Evolutionary conservation across 352 stramenopile species (phyloP).

Genomic region (Phytophthora melonis): DNA sequence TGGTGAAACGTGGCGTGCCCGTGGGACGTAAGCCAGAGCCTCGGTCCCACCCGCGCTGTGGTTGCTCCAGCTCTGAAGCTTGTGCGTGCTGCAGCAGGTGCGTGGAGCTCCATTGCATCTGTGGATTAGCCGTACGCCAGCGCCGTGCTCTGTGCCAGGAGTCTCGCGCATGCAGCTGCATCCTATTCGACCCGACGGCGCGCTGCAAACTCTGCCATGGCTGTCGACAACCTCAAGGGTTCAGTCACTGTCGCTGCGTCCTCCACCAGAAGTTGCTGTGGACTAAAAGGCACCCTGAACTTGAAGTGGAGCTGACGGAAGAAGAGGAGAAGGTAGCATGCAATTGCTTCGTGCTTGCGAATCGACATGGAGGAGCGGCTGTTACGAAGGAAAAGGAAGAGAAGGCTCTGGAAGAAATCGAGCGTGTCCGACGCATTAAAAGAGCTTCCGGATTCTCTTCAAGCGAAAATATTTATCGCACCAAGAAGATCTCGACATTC

Average conservation of each 20-base stretch:
- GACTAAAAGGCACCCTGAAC: conserved; percentile 34
- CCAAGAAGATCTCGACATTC: conserved; percentile 41
- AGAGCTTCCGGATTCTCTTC: conserved; percentile 50
- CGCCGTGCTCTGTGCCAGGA: conserved; percentile 55
- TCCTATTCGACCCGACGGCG: conserved; percentile 25
- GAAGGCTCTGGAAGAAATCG: conserved; percentile 30
- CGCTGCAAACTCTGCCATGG: conserved; percentile 69
- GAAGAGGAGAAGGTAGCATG: conserved; percentile 35
- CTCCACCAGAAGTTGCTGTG: conserved; percentile 52
- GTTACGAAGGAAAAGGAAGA: conserved; percentile 33
- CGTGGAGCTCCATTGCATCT: conserved; percentile 69
- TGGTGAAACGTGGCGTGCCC: conserved; percentile 4
- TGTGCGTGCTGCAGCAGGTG: conserved; percentile 67
- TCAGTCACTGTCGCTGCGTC: conserved; percentile 72
- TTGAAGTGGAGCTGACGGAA: conserved; percentile 21
- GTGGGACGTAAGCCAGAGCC: conserved; percentile 35
- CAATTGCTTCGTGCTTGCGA: conserved; percentile 49
- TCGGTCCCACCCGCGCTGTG: conserved; percentile 43
- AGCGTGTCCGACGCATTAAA: conserved; percentile 46
- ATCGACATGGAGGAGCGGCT: conserved; percentile 32
- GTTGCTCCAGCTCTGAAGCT: conserved; percentile 53
- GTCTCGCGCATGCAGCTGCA: conserved; percentile 74
- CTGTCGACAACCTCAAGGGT: conserved; percentile 45
- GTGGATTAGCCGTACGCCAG: conserved; percentile 37
- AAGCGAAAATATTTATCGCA: conserved; percentile 50